Conservation (phyloP, 495 filamentous ascomycete species). For the Penicillium dipodomyicola region DNA sequence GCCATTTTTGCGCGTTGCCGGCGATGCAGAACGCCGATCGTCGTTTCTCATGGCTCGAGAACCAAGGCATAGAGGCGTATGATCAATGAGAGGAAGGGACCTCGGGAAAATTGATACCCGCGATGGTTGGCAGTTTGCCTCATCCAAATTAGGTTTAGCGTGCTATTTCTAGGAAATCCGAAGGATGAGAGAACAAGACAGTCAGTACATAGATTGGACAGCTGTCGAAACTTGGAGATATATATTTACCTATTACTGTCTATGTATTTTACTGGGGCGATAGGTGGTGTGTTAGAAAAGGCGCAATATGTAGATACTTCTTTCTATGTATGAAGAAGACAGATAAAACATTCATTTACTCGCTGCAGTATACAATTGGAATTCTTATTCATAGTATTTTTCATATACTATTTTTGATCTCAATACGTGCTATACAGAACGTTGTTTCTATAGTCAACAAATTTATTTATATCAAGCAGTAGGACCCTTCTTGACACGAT, state of each 20-base stretch:
- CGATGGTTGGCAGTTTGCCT: constrained; percentile 2
- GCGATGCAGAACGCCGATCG: constrained; percentile 25
- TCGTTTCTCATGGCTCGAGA: constrained; percentile 22
- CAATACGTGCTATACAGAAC: too few relatives aligned
- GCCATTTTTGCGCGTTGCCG: constrained; percentile 45
- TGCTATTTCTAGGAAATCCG: not conserved
- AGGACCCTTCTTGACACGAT: not conserved
- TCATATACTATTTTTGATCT: too few relatives aligned
- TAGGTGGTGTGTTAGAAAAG: not conserved
- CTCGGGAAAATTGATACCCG: not conserved
- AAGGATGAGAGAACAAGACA: not conserved
- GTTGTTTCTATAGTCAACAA: too few relatives aligned
- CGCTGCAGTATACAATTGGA: too few relatives aligned
- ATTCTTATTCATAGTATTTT: too few relatives aligned
- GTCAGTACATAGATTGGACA: not conserved
- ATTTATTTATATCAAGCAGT: not conserved
- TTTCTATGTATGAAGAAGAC: too few relatives aligned
- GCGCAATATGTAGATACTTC: too few relatives aligned
- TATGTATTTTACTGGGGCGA: not conserved
- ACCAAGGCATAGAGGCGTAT: not conserved
- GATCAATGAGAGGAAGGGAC: not conserved
- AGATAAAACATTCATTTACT: too few relatives aligned
- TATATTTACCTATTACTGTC: not conserved
- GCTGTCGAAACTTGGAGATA: not conserved
- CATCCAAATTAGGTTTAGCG: constrained; percentile 15